Conservation (phyloP, 2,329 filamentous ascomycete species). For the Chaetomiaceae sp. region DNA sequence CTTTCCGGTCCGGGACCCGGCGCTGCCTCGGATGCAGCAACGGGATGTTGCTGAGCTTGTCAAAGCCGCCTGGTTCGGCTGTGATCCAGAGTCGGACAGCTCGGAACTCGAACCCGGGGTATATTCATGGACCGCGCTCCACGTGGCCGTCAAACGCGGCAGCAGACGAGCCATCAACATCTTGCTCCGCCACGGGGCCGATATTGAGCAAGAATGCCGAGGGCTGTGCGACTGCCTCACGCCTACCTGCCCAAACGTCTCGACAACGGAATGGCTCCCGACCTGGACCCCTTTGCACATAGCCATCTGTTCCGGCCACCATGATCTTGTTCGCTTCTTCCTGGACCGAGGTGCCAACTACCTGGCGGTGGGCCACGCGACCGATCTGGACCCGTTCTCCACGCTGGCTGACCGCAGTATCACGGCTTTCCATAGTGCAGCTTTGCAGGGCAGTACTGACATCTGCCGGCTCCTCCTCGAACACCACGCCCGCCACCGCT, state of each 20-base stretch:
- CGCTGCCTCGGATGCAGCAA: no score
- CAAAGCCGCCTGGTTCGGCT: background rate
- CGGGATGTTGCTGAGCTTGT: background rate
- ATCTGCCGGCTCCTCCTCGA: background rate
- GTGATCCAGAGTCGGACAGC: background rate
- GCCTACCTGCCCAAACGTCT: background rate
- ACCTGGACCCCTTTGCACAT: background rate
- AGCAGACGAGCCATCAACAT: background rate
- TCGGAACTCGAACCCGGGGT: background rate
- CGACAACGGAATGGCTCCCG: background rate
- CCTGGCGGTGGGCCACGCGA: background rate
- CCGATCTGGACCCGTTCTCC: no score
- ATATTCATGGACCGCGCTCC: constrained; percentile 5
- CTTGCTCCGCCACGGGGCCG: background rate
- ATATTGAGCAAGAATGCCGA: background rate
- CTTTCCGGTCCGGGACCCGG: background rate
- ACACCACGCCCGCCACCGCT: background rate
- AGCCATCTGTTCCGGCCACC: background rate
- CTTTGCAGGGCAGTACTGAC: background rate
- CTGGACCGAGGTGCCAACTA: background rate
- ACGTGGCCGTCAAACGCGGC: background rate
- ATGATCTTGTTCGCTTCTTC: background rate
- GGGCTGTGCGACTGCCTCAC: constrained; percentile 4
- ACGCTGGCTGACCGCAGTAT: background rate
- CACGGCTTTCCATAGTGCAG: constrained; percentile 3